Evolutionary conservation across 2,329 filamentous ascomycete genomes (phyloP).

Genomic region (Ceratocystiopsis sp.): DNA sequence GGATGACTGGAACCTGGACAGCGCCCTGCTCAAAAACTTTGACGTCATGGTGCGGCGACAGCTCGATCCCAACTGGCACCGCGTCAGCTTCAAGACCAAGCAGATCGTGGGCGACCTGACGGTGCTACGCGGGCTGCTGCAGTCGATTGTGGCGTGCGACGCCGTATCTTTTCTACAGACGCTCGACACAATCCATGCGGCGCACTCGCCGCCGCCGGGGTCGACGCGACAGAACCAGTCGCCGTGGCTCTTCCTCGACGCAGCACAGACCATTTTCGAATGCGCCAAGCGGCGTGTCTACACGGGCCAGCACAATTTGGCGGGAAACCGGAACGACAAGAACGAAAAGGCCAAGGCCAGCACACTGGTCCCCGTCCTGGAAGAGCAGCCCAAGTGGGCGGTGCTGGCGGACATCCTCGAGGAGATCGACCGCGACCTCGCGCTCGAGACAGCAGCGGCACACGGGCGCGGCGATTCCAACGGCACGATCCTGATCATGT

Average conservation of each 20-base stretch:
- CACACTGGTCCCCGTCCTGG: constrained; percentile 62
- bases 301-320: constrained; percentile 38
- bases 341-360: constrained; percentile 27
- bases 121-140: constrained; percentile 66
- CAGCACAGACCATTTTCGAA: constrained; percentile 85
- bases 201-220: constrained; percentile 73
- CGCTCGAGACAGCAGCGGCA: constrained; percentile 47
- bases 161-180: constrained; percentile 84
- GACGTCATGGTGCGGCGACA: constrained; percentile 77
- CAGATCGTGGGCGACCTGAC: constrained; percentile 86
- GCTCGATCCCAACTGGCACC: constrained; percentile 91
- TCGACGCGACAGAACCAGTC: constrained; percentile 79
- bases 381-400: constrained; percentile 90
- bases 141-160: constrained; percentile 70
- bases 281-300: constrained; percentile 82
- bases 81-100: constrained; percentile 84
- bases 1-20: constrained; percentile 94
- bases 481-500: constrained; percentile 92
- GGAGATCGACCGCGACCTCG: constrained; percentile 75
- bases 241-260: constrained; percentile 91
- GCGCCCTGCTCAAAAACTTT: constrained; percentile 80
- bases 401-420: constrained; percentile 78
- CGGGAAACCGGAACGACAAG: constrained; percentile 15
- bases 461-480: constrained; percentile 57
- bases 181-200: constrained; percentile 82